A percentile compares a stretch with the other conserved stretches of the same genome.
Conservation (phyloP, 78 protist genomes). For the Dictyostelium intermedium region DNA sequence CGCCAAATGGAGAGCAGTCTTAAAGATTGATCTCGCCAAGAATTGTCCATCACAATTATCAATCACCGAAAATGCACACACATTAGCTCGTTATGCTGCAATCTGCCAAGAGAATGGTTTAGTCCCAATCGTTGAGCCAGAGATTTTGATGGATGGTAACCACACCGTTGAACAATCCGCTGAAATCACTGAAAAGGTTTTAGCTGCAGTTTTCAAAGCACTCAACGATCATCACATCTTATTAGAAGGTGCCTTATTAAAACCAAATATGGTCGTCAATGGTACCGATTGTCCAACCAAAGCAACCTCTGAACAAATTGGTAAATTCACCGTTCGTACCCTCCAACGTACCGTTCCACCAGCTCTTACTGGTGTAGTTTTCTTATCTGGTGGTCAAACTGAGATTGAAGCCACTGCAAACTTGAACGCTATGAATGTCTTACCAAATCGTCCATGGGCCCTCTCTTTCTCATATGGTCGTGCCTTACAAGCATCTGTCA, state of each 20-base stretch:
- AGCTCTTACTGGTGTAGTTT: conserved; percentile 94
- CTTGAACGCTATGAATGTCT: conserved; percentile 93
- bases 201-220: conserved; percentile 82
- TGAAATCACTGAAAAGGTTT: conserved; percentile 70
- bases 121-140: conserved; percentile 98
- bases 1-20: conserved; percentile 94
- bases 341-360: conserved; percentile 96
- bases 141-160: conserved; percentile 90
- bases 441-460: conserved; percentile 90
- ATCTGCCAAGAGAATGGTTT: conserved; percentile 95
- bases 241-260: conserved; percentile 91
- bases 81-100: conserved; percentile 95
- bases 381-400: conserved; percentile 97
- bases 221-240: conserved; percentile 79
- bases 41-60: conserved; percentile 86
- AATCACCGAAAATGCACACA: conserved; percentile 89
- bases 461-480: conserved; percentile 95
- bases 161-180: conserved; percentile 83
- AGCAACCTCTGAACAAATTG: conserved; percentile 86
- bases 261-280: conserved; percentile 95
- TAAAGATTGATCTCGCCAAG: conserved; percentile 86
- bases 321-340: conserved; percentile 85
- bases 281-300: conserved; percentile 62
- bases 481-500: conserved; percentile 87
- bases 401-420: conserved; percentile 93